These are phyloP conservation scores for Rutstroemia sp. DNA, from an alignment of 2,329 filamentous ascomycete genomes.

Conservation along the genomic window DNA sequence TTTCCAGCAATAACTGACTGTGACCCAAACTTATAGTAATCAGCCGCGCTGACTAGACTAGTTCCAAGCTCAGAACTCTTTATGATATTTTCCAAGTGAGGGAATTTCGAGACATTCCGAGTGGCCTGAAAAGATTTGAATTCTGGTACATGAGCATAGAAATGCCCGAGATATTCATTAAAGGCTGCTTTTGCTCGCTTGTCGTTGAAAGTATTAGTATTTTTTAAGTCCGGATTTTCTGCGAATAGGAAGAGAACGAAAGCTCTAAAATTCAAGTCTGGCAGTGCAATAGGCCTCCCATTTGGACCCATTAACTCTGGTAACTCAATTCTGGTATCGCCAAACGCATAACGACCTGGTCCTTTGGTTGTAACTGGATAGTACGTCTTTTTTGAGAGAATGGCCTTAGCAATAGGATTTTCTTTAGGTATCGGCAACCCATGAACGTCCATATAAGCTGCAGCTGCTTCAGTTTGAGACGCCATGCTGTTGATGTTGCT, in stretches of 20 bases:
- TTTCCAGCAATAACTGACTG: too few species aligned
- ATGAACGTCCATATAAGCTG: not conserved
- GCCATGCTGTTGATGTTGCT: not conserved
- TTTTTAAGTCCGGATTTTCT: conserved; percentile 3
- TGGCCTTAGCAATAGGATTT: not conserved
- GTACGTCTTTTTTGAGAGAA: not conserved
- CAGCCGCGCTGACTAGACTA: not conserved
- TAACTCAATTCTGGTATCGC: not conserved
- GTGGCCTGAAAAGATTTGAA: not conserved
- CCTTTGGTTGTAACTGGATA: not conserved
- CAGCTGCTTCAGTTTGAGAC: not conserved
- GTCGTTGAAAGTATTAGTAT: not conserved
- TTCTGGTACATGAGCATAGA: conserved; percentile 6
- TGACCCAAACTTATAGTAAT: not conserved
- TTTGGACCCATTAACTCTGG: not conserved
- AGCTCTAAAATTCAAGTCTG: conserved; percentile 7
- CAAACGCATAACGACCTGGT: not conserved
- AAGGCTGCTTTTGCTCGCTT: conserved; percentile 8
- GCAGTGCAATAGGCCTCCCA: conserved; percentile 7
- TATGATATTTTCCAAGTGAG: not conserved
- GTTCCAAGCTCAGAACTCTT: too few species aligned
- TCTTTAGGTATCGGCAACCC: conserved; percentile 6
- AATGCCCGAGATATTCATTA: conserved; percentile 3
- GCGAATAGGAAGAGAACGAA: conserved; percentile 6
- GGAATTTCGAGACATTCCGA: not conserved